Conservation (phyloP, 306 rosid genomes). For the Prunus kanzakura region DNA sequence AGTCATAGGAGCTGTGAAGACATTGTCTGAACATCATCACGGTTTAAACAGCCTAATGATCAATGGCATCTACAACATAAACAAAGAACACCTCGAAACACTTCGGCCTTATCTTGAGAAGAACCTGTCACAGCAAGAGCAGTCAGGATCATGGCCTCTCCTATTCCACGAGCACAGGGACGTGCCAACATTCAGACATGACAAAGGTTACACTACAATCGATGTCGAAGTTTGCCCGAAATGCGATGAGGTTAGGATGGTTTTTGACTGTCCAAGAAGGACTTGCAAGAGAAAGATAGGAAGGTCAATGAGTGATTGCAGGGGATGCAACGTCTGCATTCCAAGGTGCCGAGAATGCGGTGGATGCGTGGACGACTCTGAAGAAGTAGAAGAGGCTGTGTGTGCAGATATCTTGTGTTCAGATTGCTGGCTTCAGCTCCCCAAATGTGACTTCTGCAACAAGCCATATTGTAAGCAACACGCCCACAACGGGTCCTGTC, state of each 20-base stretch:
- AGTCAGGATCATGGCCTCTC: slow-evolving; percentile 30
- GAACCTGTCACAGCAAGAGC: slow-evolving; percentile 24
- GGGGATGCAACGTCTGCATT: slow-evolving; percentile 63
- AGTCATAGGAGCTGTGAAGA: slow-evolving; percentile 51
- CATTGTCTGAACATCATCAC: slow-evolving; percentile 46
- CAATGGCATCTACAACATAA: slow-evolving; percentile 59
- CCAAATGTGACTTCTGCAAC: slow-evolving; percentile 79
- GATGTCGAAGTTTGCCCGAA: slow-evolving; percentile 68
- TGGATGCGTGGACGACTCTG: slow-evolving; percentile 36
- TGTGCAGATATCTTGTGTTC: slow-evolving; percentile 59
- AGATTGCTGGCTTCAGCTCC: slow-evolving; percentile 70
- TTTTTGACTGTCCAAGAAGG: slow-evolving; percentile 60
- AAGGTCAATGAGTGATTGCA: slow-evolving; percentile 29
- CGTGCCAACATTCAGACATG: slow-evolving; percentile 5
- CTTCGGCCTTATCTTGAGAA: slow-evolving; percentile 32
- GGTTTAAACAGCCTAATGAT: slow-evolving; percentile 51
- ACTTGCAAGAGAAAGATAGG: slow-evolving; percentile 41
- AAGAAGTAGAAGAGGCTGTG: slow-evolving; percentile 44
- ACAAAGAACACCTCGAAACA: slow-evolving; percentile 52
- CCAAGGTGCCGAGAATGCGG: slow-evolving; percentile 85
- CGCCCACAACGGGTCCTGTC: slow-evolving; percentile 23
- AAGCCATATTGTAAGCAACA: slow-evolving; percentile 75
- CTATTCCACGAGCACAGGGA: slow-evolving; percentile 30
- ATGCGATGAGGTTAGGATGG: slow-evolving; percentile 53
- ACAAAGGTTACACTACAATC: slow-evolving; percentile 23